Evolutionary conservation across 805 yeast genomes (phyloP), one percentile per base, ranked within the genome.

Genomic region (Ogataea paraovalis): DNA sequence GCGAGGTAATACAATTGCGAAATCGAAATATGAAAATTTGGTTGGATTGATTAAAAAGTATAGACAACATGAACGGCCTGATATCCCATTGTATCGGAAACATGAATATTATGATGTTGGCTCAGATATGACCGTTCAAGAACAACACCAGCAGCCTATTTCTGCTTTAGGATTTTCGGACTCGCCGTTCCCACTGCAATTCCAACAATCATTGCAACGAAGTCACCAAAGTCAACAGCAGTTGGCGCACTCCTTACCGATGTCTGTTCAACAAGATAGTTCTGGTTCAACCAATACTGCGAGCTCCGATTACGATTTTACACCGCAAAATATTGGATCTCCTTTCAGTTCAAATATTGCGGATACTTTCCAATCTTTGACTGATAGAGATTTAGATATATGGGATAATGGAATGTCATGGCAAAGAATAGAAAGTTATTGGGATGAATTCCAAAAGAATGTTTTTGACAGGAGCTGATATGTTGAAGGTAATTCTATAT

Each of bases 381-480:
- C 54, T 12, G 58, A 56, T 22, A 40, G 43, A 18, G 65, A 59
- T 19, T 43, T 57, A 28, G 47, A 49, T 37, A 39, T 55, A 6
- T 60, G 58, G 59, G 60, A 57, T n/a, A 51, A 48, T 33, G 61
- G 60, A 3, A 49, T 46, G 32, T 51, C 56, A 12, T 55, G 56
- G 51, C 54, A 57, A 38, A 52, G 56, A 34, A 47, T 54, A 4
- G 62, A 52, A 14, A 48, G 47, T 18, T 52, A 57, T 22, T 60
- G 64, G 65, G 58, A 59, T 38, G 59, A 55, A 10, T 51, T 61
- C 32, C 53, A 59, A 20, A 47, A 23, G 19, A 41, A 21, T 30
- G 28, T 41, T 14, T 30, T 41, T 30, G 37, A 39, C 12, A 39
- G 22, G n/a, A 21, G n/a, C 13, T 39, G 8, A 39, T 13, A 39